Evolutionary conservation across 768 basidiomycete species (phyloP).

Genomic region (Mycena sanguinolenta): DNA sequence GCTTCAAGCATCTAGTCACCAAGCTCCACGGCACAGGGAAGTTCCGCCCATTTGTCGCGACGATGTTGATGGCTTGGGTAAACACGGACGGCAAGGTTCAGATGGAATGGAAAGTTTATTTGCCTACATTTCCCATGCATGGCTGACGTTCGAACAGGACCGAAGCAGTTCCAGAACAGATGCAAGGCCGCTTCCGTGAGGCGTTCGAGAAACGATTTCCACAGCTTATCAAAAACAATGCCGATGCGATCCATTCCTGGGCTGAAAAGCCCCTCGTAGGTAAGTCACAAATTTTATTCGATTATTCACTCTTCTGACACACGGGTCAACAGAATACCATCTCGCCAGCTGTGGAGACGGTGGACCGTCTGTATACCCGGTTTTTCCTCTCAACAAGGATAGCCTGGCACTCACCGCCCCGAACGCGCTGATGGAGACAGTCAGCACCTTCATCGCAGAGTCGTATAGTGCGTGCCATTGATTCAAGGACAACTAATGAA

Average conservation of each 20-base stretch:
- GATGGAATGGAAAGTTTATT: conserved; percentile 12
- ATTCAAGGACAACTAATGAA: background rate
- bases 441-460: background rate
- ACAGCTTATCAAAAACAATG: background rate
- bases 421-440: background rate
- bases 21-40: background rate
- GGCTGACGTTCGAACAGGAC: background rate
- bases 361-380: background rate
- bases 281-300: background rate
- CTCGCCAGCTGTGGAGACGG: background rate
- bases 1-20: conserved; percentile 9
- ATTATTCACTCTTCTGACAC: background rate
- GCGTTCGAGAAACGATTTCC: background rate
- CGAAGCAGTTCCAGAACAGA: conserved; percentile 12
- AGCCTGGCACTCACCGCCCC: background rate
- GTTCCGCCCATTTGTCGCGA: conserved; percentile 17
- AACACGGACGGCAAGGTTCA: background rate
- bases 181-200: background rate
- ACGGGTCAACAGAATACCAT: background rate
- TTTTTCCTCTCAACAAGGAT: background rate
- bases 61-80: conserved; percentile 1
- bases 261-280: conserved; percentile 23
- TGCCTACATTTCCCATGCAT: background rate
- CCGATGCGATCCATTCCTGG: conserved; percentile 13
- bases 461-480: conserved; percentile 3